Conservation (phyloP, 1,284 basidiomycete genomes). For the Trichosporon asahii region DNA sequence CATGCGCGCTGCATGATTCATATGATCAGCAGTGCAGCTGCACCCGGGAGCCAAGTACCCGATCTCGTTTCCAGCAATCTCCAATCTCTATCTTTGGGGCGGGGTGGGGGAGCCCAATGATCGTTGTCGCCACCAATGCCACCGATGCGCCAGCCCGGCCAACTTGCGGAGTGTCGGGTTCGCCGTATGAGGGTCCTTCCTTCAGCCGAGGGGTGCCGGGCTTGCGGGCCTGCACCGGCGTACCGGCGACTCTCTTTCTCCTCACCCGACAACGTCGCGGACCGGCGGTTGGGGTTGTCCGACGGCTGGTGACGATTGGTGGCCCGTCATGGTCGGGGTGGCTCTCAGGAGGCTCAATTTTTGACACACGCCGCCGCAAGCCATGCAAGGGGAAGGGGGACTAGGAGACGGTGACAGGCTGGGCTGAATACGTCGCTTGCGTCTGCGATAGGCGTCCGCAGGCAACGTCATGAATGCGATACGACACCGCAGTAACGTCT, state of each 20-base stretch:
- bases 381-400: background rate
- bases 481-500: background rate
- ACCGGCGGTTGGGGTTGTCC: no score
- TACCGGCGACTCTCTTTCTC: background rate
- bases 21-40: background rate
- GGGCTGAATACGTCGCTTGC: background rate
- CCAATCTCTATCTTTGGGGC: background rate
- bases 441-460: constrained; percentile 4
- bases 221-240: no score
- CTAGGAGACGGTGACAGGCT: background rate
- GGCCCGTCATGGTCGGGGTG: background rate
- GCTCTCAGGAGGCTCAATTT: background rate
- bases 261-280: background rate
- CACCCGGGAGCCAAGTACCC: background rate
- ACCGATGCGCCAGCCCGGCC: background rate
- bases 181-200: background rate
- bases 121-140: background rate
- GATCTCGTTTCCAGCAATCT: constrained; percentile 5
- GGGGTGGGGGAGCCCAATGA: constrained; percentile 6
- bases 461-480: background rate
- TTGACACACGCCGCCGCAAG: background rate
- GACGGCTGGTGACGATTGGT: no score
- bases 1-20: background rate
- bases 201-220: background rate
- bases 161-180: background rate